Percentiles rank a stretch among this genome's conserved stretches.
phyloP scores from a whole-genome alignment of 352 stramenopile species.

The Pythium phragmitis region DNA sequence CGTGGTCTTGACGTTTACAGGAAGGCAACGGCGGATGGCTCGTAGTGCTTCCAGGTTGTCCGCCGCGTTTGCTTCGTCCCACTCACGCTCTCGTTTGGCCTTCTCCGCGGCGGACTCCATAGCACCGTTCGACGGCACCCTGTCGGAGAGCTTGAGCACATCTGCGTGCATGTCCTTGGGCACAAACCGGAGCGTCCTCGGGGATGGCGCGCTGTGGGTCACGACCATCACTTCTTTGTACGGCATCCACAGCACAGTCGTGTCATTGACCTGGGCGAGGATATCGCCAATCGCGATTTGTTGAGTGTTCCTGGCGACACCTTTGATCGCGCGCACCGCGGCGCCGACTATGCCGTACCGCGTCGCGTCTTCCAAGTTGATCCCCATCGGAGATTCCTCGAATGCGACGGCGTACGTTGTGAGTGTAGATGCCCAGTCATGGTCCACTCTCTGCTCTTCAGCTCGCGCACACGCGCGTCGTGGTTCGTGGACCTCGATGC shows the following conservation, averaged over 20 bases:
- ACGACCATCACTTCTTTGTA: conserved; percentile 82
- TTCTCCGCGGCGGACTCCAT: conserved; percentile 78
- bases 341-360: conserved; percentile 81
- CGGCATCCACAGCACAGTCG: conserved; percentile 77
- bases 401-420: conserved; percentile 85
- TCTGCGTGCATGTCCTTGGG: not conserved
- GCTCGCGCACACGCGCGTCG: conserved; percentile 42
- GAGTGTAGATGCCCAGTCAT: conserved; percentile 74
- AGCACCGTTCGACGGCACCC: conserved; percentile 57
- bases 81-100: conserved; percentile 85
- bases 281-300: conserved; percentile 85
- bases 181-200: not conserved
- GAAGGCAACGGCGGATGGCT: conserved; percentile 89
- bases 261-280: conserved; percentile 83
- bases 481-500: conserved; percentile 53
- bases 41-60: conserved; percentile 86
- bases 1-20: conserved; percentile 89
- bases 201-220: not conserved
- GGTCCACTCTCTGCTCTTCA: conserved; percentile 72
- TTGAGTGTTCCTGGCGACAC: conserved; percentile 74
- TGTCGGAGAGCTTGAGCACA: not conserved
- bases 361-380: conserved; percentile 84
- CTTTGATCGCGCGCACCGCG: conserved; percentile 75
- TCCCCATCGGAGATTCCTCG: conserved; percentile 78
- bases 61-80: conserved; percentile 88